Conservation (phyloP, 176 grass and related monocot species). For the Oryza nivara region DNA sequence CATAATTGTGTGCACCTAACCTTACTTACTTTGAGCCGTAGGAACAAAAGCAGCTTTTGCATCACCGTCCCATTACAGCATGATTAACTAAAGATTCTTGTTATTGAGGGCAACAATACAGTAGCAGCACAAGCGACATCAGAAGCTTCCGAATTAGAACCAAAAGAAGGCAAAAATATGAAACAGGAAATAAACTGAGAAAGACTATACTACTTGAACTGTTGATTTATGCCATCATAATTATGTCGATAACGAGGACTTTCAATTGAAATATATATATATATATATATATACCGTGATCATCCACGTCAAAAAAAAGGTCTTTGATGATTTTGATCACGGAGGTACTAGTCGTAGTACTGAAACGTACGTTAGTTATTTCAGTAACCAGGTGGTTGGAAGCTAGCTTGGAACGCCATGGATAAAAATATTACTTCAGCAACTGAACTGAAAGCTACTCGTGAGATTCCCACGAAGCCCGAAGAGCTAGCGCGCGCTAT, state of each 20-base stretch:
- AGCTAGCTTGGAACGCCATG: slow-evolving; percentile 13
- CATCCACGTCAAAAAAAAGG: background rate
- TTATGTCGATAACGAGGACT: background rate
- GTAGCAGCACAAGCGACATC: background rate
- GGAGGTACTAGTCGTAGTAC: background rate
- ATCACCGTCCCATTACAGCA: background rate
- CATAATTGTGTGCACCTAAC: slow-evolving; percentile 47
- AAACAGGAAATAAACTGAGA: background rate
- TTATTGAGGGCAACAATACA: background rate
- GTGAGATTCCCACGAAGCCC: slow-evolving; percentile 31
- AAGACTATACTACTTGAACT: background rate
- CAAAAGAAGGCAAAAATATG: slow-evolving; percentile 2
- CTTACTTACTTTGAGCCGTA: slow-evolving; percentile 20
- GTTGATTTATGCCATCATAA: background rate
- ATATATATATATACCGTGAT: background rate
- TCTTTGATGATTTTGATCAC: background rate
- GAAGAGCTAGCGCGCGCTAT: background rate
- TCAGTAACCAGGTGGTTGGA: slow-evolving; percentile 40
- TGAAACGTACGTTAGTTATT: slow-evolving; percentile 3
- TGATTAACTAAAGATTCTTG: background rate
- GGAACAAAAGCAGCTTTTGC: slow-evolving; percentile 23
- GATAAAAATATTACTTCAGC: slow-evolving; percentile 30
- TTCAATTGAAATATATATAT: background rate
- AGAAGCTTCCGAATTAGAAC: slow-evolving; percentile 15
- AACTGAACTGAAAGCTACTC: slow-evolving; percentile 39